Evolutionary conservation across 2,329 filamentous ascomycete genomes (phyloP).

Genomic region (Chaetomiaceae sp.): DNA sequence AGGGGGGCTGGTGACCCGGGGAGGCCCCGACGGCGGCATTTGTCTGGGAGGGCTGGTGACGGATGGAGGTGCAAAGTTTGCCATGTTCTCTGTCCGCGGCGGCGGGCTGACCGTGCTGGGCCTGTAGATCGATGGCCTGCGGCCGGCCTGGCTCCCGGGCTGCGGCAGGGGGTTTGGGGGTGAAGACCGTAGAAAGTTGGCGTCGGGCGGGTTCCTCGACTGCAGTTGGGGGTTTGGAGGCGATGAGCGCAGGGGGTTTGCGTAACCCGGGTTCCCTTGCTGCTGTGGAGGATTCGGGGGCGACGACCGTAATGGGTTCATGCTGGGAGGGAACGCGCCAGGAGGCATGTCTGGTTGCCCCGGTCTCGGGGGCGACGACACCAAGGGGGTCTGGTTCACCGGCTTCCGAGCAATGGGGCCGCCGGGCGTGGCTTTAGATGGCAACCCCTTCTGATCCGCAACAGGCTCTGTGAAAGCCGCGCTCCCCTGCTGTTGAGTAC

Average conservation of each 20-base stretch:
- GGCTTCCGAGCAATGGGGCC: neutral
- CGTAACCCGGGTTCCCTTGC: neutral
- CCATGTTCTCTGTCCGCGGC: conserved; percentile 1
- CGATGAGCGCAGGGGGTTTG: conserved; percentile 1
- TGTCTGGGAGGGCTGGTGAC: neutral
- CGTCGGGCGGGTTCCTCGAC: neutral
- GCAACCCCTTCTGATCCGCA: neutral
- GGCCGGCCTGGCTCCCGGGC: neutral
- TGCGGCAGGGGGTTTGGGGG: neutral
- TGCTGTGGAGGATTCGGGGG: neutral
- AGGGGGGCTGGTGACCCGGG: neutral
- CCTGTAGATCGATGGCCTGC: neutral
- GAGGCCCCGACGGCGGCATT: neutral
- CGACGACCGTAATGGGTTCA: neutral
- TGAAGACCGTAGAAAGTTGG: no score
- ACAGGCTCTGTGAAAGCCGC: neutral
- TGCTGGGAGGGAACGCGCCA: neutral
- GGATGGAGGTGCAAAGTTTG: conserved; percentile 2
- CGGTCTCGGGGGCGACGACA: conserved; percentile 1
- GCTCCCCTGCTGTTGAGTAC: neutral
- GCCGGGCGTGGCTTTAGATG: neutral
- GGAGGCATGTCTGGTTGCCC: neutral
- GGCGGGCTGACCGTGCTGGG: neutral
- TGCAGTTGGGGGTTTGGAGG: neutral
- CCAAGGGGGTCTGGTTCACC: neutral